Evolutionary conservation across 306 rosid genomes (phyloP), one percentile per base, ranked within the genome.

Genomic region (Pueraria montana): DNA sequence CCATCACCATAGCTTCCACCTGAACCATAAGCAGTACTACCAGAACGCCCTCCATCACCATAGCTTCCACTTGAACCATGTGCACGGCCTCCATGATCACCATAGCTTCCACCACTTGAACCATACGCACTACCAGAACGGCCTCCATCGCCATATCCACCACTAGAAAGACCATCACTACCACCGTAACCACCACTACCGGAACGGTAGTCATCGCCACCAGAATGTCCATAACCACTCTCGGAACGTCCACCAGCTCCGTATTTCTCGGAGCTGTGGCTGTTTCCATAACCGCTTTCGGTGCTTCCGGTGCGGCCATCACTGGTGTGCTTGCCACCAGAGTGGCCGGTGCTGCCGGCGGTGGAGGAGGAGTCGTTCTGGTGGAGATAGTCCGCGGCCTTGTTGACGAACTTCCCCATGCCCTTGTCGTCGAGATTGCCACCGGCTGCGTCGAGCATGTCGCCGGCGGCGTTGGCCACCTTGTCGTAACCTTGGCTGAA

Each of bases 391-490:
- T 32, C 87, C 32, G 77, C 80, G 1, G 89, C 85, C 79, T 86
- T 77, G 21, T 55, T 63, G 20, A 75, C 18, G 27, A n/a, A 18
- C 61, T 18, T 18, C 3, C 61, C 26, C 0, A 58, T 23, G 32
- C 32, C 32, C 1, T 21, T 58, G 32, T 21, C 7, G 2, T 21
- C 30, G 0, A 21, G 0, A 5, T 0, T 21, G 30, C 14, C 6
- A 6, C 63, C 2, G 11, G 88, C 82, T 0, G 87, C 90, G 3
- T 46, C 84, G 5, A 90, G 87, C 24, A 90, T 50, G 43, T 83
- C 66, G 0, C 71, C 83, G 0, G 90, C 82, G 0, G 95, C 91
- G 2, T 11, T 74, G 0, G 88, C 91, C 0, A 87, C 71, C 83
- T 85, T 74, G 14, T 72, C 88, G 6, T 83, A 42, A 2, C 75